Percentiles rank a stretch among this genome's conserved stretches.
phyloP scores from a whole-genome alignment of 345 rosid species.

The Citrus medica region DNA sequence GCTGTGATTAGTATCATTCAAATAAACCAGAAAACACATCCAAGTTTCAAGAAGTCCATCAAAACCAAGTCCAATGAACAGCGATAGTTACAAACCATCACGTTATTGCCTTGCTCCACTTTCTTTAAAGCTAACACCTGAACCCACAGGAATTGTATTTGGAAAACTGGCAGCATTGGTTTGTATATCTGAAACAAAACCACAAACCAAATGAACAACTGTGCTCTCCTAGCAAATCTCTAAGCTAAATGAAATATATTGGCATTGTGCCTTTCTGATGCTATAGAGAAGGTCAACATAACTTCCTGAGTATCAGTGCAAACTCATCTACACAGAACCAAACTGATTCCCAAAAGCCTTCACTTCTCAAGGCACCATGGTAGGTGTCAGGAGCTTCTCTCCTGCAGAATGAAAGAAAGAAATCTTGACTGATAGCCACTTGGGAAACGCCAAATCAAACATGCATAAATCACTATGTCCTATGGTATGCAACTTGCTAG shows the following conservation, averaged over 20 bases:
- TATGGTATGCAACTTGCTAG: not conserved
- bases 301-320: not conserved
- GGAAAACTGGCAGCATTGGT: not conserved
- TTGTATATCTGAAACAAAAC: not conserved
- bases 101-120: slow-evolving; percentile 31
- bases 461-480: not conserved
- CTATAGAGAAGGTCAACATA: not conserved
- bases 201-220: not conserved
- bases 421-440: not conserved
- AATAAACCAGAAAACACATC: slow-evolving; percentile 52
- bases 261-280: not conserved
- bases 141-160: not conserved
- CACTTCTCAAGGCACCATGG: not conserved
- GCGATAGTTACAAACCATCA: slow-evolving; percentile 31
- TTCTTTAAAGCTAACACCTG: slow-evolving; percentile 55
- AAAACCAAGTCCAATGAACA: slow-evolving; percentile 56
- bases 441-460: not conserved
- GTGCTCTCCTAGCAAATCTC: not conserved
- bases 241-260: not conserved
- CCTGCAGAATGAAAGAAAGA: not conserved
- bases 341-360: not conserved
- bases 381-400: not conserved
- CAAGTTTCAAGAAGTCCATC: slow-evolving; percentile 49
- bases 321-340: not conserved
- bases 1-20: slow-evolving; percentile 81